Evolutionary conservation across 73 alveolate species (phyloP), one percentile per base, ranked within the genome.

Genomic region (Stentor roeselii): DNA sequence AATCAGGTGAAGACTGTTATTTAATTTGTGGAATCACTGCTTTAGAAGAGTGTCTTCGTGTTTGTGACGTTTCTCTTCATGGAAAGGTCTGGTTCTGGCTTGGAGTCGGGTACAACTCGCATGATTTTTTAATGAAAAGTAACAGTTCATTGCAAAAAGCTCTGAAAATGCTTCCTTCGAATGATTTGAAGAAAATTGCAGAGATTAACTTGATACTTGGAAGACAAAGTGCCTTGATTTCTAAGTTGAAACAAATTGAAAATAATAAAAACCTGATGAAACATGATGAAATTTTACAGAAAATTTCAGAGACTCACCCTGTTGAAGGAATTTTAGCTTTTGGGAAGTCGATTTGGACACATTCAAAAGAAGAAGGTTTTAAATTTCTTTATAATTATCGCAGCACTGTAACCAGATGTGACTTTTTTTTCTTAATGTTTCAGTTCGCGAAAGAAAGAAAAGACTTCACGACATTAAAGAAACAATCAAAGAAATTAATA

Each of bases 81-180:
- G 80, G 80, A 34, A 21, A 21, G 0, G 34, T 67, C 34, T 67
- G 34, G 21, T 67, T 67, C 37, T 67, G 80, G 80, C 80, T 67
- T 2, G 80, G 41, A 1, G 34, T 27, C 21, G 80, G 41, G 42
- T 67, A 67, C 34, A 30, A 21, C 21, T 27, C 37, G 15, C 27
- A 21, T 11, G 37, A 32, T 1, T 32, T 21, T 1, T 11, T n/a
- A 27, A 40, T 67, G 11, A 32, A 67, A 67, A 21, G 37, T 11
- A 21, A 21, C 37, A 21, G 34, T 21, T 21, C 37, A 14, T 21
- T 67, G 41, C 21, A 67, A n/a, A 34, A 67, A 21, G 21, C 80
- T 11, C 34, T 67, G 34, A 67, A 67, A 67, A 14, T 21, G 15
- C 37, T 67, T 21, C 41, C 21, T 27, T 27, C 37, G 42, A 21